Conservation (phyloP, 495 filamentous ascomycete species). For the Talaromyces thailandensis region DNA sequence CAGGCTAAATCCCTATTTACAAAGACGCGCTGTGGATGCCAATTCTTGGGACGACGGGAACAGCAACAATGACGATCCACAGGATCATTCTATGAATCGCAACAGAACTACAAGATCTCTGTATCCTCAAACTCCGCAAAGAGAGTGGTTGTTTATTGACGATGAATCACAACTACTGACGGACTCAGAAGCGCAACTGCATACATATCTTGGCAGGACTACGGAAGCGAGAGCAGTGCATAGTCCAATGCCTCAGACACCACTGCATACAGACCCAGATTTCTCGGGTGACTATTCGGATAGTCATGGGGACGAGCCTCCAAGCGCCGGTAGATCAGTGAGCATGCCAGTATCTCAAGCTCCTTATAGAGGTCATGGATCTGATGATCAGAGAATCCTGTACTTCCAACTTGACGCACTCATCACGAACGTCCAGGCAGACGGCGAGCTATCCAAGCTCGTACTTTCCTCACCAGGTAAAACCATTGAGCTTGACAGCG, state of each 20-base stretch:
- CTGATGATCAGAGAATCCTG: background rate
- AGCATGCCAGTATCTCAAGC: background rate
- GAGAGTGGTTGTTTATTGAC: background rate
- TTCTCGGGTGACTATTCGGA: background rate
- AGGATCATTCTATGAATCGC: background rate
- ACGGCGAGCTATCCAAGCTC: background rate
- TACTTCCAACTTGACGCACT: background rate
- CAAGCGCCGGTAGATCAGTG: background rate
- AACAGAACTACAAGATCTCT: background rate
- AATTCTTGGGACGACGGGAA: background rate
- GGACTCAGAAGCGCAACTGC: background rate
- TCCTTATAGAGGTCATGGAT: background rate
- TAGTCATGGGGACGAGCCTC: background rate
- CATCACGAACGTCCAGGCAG: background rate
- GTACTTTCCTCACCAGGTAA: too few relatives aligned
- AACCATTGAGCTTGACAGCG: background rate
- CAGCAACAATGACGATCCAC: background rate
- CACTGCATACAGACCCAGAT: background rate
- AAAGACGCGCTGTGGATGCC: background rate
- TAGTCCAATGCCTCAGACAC: background rate
- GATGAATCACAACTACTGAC: background rate
- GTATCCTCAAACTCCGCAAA: background rate
- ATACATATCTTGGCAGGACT: background rate
- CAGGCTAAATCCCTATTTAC: background rate
- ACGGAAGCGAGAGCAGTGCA: background rate